Evolutionary conservation across 1,284 basidiomycete genomes (phyloP), one percentile per base, ranked within the genome.

Genomic region (Inonotus obliquus): DNA sequence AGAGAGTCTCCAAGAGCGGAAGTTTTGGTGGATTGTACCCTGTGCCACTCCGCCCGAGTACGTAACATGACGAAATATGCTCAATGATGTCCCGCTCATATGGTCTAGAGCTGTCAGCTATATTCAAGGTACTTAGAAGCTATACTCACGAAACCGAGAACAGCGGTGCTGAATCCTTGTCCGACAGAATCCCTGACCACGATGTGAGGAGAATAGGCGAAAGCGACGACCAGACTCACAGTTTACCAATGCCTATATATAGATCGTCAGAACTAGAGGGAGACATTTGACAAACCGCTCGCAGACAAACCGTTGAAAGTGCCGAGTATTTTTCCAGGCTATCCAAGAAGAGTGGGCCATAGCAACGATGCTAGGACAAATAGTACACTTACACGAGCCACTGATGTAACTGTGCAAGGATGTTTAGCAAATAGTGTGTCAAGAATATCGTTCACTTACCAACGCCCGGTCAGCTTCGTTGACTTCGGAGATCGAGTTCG

Each of bases 1-100:
- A 10, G 1, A 44, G 37, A 13, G 37, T 27, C 10, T 57, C 48
- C 67, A 45, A 51, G 17, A 53, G 0, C 2, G 64, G n/a, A 27
- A 27, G 11, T 19, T 3, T n/a, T n/a, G n/a, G n/a, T n/a, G n/a
- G 10, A 23, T 58, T 74, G n/a, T 69, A 87, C 86, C 87, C 86
- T 0, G 87, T 90, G 1, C 88, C 88, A 66, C 87, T 89, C 39
- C 88, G 76, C 0, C 87, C 88, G 1, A 89, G 67, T 17, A 90
- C 87, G 69, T 84, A 88, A 62, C 85, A 87, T 0, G 87, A 88
- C 0, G 75, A 72, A 0, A 73, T 72, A 67, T 88, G 78, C 49
- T 88, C 81, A 10, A 88, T 81, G 29, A 91, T 87, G 53, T 71
- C 74, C 67, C 78, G 81, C 67, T 91, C 87, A 35, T 79, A 73